phyloP scores from a whole-genome alignment of 202 grass and related monocot genomes.

The Sporobolus alterniflorus region DNA sequence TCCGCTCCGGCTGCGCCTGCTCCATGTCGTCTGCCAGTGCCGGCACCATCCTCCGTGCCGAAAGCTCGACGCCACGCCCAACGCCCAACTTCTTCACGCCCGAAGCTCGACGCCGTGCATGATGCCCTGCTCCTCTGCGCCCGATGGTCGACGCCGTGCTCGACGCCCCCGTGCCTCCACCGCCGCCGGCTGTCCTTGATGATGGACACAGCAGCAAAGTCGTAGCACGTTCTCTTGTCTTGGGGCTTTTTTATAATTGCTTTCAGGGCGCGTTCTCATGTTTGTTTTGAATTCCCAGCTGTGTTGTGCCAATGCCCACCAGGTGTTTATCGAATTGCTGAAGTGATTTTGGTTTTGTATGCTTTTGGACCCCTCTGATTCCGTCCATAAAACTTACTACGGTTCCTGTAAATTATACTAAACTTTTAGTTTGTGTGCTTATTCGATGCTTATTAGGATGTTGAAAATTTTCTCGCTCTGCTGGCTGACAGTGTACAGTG shows the following conservation, averaged over 20 bases:
- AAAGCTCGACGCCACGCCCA: too few relatives aligned
- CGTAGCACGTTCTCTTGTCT: not conserved
- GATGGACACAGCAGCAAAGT: too few relatives aligned
- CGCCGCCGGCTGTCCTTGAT: too few relatives aligned
- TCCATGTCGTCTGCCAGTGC: too few relatives aligned
- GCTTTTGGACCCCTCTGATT: not conserved
- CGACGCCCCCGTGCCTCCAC: too few relatives aligned
- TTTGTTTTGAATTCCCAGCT: not conserved
- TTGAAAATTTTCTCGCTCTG: not conserved
- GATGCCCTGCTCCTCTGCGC: too few relatives aligned
- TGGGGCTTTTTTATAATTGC: not conserved
- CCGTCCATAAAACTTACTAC: not conserved
- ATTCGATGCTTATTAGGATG: not conserved
- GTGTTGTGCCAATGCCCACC: not conserved
- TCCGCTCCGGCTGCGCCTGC: too few relatives aligned
- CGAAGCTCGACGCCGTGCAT: too few relatives aligned
- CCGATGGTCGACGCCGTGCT: too few relatives aligned
- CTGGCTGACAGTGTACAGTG: not conserved
- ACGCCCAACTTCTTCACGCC: too few relatives aligned
- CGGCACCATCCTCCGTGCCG: too few relatives aligned
- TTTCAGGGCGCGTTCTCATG: not conserved
- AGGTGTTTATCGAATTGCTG: constrained; percentile 34
- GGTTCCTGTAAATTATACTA: not conserved
- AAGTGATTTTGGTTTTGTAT: not conserved
- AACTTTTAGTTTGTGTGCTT: not conserved